Evolutionary conservation across 768 basidiomycete species (phyloP).

Genomic region (Hortiboletus campestris): DNA sequence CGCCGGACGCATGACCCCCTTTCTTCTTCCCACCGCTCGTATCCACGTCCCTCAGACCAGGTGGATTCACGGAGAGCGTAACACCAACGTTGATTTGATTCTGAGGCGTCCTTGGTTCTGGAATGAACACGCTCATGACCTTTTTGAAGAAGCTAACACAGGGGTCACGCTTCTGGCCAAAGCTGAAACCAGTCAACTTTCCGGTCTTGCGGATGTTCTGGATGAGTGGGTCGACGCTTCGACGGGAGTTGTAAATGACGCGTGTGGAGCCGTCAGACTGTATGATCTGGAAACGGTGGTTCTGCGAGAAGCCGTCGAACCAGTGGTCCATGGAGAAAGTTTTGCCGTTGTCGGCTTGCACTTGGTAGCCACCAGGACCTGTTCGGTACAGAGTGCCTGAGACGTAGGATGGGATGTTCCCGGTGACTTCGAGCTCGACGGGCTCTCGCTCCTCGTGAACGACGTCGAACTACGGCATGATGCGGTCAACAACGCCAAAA

Average conservation of each 20-base stretch:
- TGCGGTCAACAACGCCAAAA: neutral
- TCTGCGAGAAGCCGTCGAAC: conserved; percentile 42
- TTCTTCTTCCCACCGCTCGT: conserved; percentile 18
- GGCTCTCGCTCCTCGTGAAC: conserved; percentile 28
- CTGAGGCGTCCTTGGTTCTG: neutral
- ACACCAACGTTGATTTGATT: conserved; percentile 26
- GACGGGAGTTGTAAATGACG: conserved; percentile 37
- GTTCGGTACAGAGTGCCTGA: conserved; percentile 39
- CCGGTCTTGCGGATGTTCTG: conserved; percentile 30
- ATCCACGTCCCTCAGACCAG: conserved; percentile 24
- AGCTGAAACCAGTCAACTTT: conserved; percentile 14
- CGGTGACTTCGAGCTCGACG: conserved; percentile 28
- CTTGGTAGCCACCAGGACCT: conserved; percentile 36
- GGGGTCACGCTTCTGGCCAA: conserved; percentile 35
- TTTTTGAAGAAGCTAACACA: conserved; percentile 31
- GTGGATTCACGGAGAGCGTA: conserved; percentile 32
- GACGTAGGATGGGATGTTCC: conserved; percentile 35
- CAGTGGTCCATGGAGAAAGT: conserved; percentile 35
- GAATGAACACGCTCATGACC: conserved; percentile 31
- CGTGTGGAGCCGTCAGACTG: conserved; percentile 21
- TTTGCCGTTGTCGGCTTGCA: conserved; percentile 17
- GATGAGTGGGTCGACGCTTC: conserved; percentile 28
- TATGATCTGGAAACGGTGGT: conserved; percentile 40
- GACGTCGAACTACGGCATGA: conserved; percentile 24
- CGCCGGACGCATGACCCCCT: conserved; percentile 24